A percentile compares a stretch with the other conserved stretches of the same genome.
phyloP scores from a whole-genome alignment of 2,329 filamentous ascomycete species.

The Neocatenulostroma microsporum region DNA sequence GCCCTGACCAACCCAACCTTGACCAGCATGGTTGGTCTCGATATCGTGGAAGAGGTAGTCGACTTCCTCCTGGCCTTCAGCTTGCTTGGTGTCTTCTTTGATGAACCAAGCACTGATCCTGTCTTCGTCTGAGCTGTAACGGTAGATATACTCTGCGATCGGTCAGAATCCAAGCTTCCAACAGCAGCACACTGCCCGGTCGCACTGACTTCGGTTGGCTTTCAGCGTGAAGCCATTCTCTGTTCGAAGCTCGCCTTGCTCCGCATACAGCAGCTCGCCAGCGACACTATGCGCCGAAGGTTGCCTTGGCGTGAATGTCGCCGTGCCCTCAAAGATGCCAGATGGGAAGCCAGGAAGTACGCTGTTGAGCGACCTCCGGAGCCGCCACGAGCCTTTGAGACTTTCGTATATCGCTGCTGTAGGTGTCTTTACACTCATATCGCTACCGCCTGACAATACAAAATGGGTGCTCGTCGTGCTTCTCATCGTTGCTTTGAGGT shows the following conservation, averaged over 20 bases:
- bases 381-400: slow-evolving; percentile 28
- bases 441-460: no score
- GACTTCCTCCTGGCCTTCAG: slow-evolving; percentile 36
- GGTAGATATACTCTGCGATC: slow-evolving; percentile 65
- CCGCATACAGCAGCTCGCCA: slow-evolving; percentile 28
- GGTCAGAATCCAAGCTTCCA: background rate
- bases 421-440: slow-evolving; percentile 16
- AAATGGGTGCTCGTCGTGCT: no score
- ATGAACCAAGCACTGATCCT: slow-evolving; percentile 67
- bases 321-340: slow-evolving; percentile 29
- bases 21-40: slow-evolving; percentile 45
- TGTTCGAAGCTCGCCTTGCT: slow-evolving; percentile 29
- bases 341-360: slow-evolving; percentile 28
- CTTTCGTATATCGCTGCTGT: slow-evolving; percentile 25
- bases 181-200: background rate
- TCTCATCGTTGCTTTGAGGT: no score
- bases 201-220: slow-evolving; percentile 44
- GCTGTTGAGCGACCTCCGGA: slow-evolving; percentile 27
- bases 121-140: slow-evolving; percentile 58
- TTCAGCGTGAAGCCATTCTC: slow-evolving; percentile 43
- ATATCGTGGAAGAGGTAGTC: slow-evolving; percentile 71
- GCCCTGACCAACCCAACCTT: slow-evolving; percentile 54
- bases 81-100: slow-evolving; percentile 52
- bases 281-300: slow-evolving; percentile 22
- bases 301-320: slow-evolving; percentile 27